phyloP scores from a whole-genome alignment of 345 rosid species.

The Pistacia vera region DNA sequence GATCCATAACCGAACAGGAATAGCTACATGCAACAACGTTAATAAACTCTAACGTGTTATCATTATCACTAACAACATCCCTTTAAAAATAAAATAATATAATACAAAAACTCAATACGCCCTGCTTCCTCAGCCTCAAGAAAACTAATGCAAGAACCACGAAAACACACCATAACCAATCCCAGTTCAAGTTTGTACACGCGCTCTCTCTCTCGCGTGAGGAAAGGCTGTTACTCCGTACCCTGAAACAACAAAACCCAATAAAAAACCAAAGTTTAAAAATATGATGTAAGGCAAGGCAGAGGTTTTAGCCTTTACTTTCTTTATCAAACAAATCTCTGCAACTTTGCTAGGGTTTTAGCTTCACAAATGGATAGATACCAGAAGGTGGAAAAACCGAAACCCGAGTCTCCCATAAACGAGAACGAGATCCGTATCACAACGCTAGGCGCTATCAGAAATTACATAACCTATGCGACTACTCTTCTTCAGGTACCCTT shows the following conservation, averaged over 20 bases:
- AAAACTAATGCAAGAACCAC: not conserved
- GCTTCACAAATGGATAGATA: conserved; percentile 72
- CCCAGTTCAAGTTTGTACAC: not conserved
- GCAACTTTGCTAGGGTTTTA: conserved; percentile 24
- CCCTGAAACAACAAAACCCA: conserved; percentile 3
- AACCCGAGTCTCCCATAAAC: conserved; percentile 65
- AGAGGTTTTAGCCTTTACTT: conserved; percentile 11
- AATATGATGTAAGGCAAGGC: not conserved
- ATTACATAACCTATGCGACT: conserved; percentile 86
- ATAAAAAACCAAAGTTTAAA: not conserved
- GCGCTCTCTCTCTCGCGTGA: not conserved
- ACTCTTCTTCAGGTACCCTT: conserved; percentile 71
- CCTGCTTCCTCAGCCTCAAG: not conserved
- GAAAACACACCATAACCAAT: not conserved
- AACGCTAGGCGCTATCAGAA: conserved; percentile 73
- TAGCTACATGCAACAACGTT: no score
- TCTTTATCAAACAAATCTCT: conserved; percentile 16
- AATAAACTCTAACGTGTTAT: no score
- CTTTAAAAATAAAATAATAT: no score
- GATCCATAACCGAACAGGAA: no score
- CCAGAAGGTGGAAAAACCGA: conserved; percentile 79
- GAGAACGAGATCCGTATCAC: conserved; percentile 98
- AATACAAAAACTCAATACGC: no score
- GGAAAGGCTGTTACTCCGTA: not conserved
- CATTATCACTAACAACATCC: no score